Conservation (phyloP, 1,139 yeast genomes). For the Debaryomyces fabryi region DNA sequence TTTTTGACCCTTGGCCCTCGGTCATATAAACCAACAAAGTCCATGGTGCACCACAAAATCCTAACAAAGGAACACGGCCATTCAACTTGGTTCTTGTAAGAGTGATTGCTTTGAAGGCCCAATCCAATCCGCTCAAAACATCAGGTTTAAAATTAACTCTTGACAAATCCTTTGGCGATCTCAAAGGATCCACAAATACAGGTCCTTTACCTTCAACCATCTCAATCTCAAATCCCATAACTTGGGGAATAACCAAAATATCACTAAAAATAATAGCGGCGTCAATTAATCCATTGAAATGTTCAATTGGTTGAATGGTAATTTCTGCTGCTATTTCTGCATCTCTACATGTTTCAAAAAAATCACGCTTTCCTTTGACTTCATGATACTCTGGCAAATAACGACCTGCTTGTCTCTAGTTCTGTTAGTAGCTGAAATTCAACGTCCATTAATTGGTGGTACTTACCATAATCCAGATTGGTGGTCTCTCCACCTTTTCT, state of each 20-base stretch:
- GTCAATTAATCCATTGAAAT: constrained; percentile 84
- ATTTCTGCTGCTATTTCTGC: constrained; percentile 92
- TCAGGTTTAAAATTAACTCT: constrained; percentile 65
- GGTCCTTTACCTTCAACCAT: constrained; percentile 98
- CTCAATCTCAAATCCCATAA: constrained; percentile 93
- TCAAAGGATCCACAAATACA: constrained; percentile 83
- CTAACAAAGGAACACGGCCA: constrained; percentile 92
- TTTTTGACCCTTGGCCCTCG: constrained; percentile 94
- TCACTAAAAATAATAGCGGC: constrained; percentile 98
- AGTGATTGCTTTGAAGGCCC: constrained; percentile 94
- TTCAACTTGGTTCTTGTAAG: constrained; percentile 78
- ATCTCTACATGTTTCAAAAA: constrained; percentile 90
- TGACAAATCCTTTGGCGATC: constrained; percentile 68
- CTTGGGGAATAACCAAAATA: constrained; percentile 95
- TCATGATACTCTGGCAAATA: constrained; percentile 89
- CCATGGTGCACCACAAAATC: constrained; percentile 99
- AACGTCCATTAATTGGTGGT: not conserved
- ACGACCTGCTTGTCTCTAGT: constrained; percentile 81
- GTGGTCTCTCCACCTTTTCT: constrained; percentile 93
- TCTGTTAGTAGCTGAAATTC: not conserved
- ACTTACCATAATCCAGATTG: constrained; percentile 93
- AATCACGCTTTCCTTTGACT: constrained; percentile 85
- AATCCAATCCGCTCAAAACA: constrained; percentile 74
- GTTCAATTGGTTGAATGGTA: constrained; percentile 94
- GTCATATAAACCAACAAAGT: constrained; percentile 94